Evolutionary conservation across 2,329 filamentous ascomycete genomes (phyloP), one percentile per base, ranked within the genome.

Genomic region (Colletotrichum chlorophyti): DNA sequence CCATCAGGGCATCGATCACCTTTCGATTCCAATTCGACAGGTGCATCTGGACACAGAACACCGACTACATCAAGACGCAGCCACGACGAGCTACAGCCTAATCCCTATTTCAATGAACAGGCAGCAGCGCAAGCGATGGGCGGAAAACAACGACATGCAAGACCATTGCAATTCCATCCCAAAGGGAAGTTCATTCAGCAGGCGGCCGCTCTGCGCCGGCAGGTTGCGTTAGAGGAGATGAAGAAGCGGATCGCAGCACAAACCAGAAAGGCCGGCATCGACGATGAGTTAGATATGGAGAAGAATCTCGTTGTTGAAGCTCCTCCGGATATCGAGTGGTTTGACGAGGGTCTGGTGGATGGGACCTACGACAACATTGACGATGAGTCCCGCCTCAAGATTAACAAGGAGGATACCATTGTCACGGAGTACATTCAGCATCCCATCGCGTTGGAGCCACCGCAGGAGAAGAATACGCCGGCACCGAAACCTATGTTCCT

Each of bases 151-250:
- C 84, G 93, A 47, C 83, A 90, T 63, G 84, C 91, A 10, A 87
- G 91, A 59, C 87, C 91, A 63, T 81, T 99, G 15, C 78, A 92
- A 11, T 98, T 99, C 79, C 97, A 97, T 67, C 88, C 93, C 66
- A 96, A 96, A 73, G 95, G 95, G 50, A 98, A 98, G 82, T 98
- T 97, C 69, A 97, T 98, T 60, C 89, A 93, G 63, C 94, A 98
- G 75, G 95, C 91, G 7, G 94, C 91, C 71, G 93, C 93, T 54
- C 78, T 97, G 49, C 88, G 95, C 62, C 86, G 92, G 60, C 93
- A 97, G 75, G 92, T 90, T 37, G 89, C 90, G 47, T 80, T 99
- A 24, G 96, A 99, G 78, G 89, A 89, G 62, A 94, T 99, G 87
- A 98, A 98, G 76, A 93, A 90, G 78, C 85, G 90, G 53, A 96